phyloP scores from a whole-genome alignment of 768 basidiomycete species.

The Suillus variegatus region DNA sequence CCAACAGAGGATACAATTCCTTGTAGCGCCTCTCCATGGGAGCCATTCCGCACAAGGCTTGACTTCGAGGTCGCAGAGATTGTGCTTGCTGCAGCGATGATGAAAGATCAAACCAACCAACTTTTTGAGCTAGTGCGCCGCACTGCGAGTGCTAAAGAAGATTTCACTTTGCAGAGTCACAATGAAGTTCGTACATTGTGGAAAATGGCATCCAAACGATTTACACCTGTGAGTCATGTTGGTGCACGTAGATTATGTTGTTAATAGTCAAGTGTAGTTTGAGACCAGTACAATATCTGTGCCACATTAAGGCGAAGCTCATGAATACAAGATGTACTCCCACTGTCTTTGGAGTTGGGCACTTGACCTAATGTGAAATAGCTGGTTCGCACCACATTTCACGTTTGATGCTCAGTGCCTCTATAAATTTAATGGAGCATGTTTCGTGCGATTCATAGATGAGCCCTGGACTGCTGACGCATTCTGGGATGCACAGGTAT shows the following conservation, averaged over 20 bases:
- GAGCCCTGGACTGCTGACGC: slow-evolving; percentile 40
- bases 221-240: background rate
- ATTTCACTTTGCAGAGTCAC: background rate
- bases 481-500: slow-evolving; percentile 40
- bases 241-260: background rate
- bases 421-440: slow-evolving; percentile 28
- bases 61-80: background rate
- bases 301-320: background rate
- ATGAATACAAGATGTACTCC: background rate
- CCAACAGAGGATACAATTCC: background rate
- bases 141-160: background rate
- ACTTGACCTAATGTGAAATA: background rate
- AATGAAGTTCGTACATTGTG: background rate
- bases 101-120: background rate
- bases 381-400: background rate
- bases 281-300: background rate
- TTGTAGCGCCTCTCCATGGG: background rate
- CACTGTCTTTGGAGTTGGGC: background rate
- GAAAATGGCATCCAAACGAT: background rate
- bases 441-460: slow-evolving; percentile 30
- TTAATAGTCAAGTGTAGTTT: background rate
- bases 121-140: background rate
- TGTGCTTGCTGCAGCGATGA: background rate
- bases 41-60: background rate
- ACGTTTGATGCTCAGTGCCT: slow-evolving; percentile 23